A percentile compares a stretch with the other conserved stretches of the same genome.
phyloP scores from a whole-genome alignment of 192 early-diverging fungal species.

The Backusella macrospora region DNA sequence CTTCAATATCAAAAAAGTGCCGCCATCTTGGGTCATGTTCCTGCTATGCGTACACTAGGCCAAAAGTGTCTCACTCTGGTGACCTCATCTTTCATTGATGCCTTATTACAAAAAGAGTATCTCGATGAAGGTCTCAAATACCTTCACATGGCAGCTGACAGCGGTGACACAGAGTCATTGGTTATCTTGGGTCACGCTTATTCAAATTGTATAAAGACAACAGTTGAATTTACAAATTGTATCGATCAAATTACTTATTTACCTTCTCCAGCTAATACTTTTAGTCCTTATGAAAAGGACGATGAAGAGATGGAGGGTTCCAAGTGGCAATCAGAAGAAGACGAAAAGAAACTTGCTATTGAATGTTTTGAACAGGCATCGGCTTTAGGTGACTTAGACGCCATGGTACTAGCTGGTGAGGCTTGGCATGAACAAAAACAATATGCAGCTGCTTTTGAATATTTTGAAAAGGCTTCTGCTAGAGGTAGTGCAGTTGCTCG shows the following conservation, averaged over 20 bases:
- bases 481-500: constrained; percentile 27
- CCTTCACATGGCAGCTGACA: constrained; percentile 15
- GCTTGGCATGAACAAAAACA: constrained; percentile 32
- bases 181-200: constrained; percentile 29
- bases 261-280: neutral
- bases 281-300: neutral
- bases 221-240: neutral
- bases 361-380: constrained; percentile 38
- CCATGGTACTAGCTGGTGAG: constrained; percentile 36
- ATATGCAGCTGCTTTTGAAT: constrained; percentile 32
- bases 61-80: constrained; percentile 1
- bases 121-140: neutral
- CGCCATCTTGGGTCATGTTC: constrained; percentile 22
- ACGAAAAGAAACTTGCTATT: constrained; percentile 14
- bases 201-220: constrained; percentile 21
- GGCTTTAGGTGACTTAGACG: constrained; percentile 33
- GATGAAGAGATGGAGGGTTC: neutral
- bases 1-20: constrained; percentile 14
- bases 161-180: constrained; percentile 34
- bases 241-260: neutral
- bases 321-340: constrained; percentile 13
- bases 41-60: constrained; percentile 28
- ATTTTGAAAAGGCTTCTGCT: constrained; percentile 31
- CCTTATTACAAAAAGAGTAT: constrained; percentile 19
- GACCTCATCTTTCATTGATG: constrained; percentile 2